Percentiles rank a stretch among this genome's conserved stretches.
These are phyloP conservation scores for Sclerotinia spermophila DNA, from an alignment of 2,329 filamentous ascomycete genomes.

Conservation along the genomic window DNA sequence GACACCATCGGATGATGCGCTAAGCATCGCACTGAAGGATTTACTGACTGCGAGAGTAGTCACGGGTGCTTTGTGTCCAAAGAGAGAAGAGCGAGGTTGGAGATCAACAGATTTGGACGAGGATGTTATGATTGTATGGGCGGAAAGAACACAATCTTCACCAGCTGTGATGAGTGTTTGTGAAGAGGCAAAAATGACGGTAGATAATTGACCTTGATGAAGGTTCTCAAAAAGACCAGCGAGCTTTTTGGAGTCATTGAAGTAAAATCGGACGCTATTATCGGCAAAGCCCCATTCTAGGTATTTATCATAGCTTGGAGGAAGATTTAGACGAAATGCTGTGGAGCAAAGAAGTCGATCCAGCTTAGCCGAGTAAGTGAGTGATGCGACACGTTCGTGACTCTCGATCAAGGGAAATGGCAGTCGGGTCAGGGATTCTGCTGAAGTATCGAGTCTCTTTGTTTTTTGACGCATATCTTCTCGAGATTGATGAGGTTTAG, in stretches of 20 bases:
- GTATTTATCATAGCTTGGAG: conserved; percentile 82
- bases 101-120: conserved; percentile 72
- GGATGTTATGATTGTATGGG: conserved; percentile 68
- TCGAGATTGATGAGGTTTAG: conserved; percentile 71
- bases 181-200: conserved; percentile 80
- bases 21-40: conserved; percentile 83
- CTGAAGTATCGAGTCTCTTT: conserved; percentile 71
- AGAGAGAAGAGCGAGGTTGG: conserved; percentile 72
- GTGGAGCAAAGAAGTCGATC: conserved; percentile 82
- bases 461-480: conserved; percentile 64
- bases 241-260: conserved; percentile 74
- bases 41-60: conserved; percentile 79
- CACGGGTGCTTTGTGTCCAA: conserved; percentile 84
- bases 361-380: conserved; percentile 73
- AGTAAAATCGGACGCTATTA: conserved; percentile 87
- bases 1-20: conserved; percentile 75
- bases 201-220: conserved; percentile 85
- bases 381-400: conserved; percentile 73
- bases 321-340: conserved; percentile 80
- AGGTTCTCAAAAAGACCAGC: conserved; percentile 91
- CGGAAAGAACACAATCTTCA: conserved; percentile 84
- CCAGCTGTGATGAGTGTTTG: conserved; percentile 89
- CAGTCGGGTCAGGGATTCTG: conserved; percentile 71
- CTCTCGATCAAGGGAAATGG: conserved; percentile 70
- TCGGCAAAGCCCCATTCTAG: conserved; percentile 96